Base-by-base conservation (phyloP, 495 filamentous ascomycete species). In the Margaritispora aquatica region DNA sequence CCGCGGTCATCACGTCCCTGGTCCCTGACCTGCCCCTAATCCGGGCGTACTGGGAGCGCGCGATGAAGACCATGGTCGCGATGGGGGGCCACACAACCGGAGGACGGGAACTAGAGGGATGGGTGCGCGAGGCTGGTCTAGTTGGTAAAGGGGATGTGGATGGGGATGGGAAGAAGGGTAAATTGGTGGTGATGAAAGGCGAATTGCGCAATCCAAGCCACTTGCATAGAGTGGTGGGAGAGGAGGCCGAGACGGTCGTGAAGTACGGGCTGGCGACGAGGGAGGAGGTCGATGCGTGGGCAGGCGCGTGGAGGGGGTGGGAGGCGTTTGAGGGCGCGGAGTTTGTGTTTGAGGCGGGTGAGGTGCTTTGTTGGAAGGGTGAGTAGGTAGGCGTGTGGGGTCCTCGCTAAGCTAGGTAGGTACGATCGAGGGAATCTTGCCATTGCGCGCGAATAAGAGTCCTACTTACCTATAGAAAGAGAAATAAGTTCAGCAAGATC, bases 241-340 rank as follows among this genome's bases (percentile, higher is more conserved):
- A 2, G 23, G 15, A 31, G 21, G 50, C 29, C 2, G 36, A 60
- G 50, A 49, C 54, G 51, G 57, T 51, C 2, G 21, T 60, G 24
- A 17, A 60, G 47, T 60, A 46, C 34, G 57, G 57, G 2, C 29
- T 60, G 49, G 57, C 57, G 3, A 60, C 31, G 5, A 54, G 54
- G 31, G 50, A 60, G 15, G 57, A 60, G 26, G 41, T 60, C 22
- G 51, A 60, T 23, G 10, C 2, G 1, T 60, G 50, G 57, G 50
- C 27, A 1, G 22, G 27, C 2, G 57, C 26, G 20, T 60, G 57
- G 57, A 26, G 48, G 22, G 31, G 54, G n/a, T 60, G 50, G 57
- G 57, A 54, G 11, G 50, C 31, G 19, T 11, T 24, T 2, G 57
- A 60, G 31, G 57, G 49, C 46, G 24, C 23, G 20, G 34, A 60